Conservation (phyloP, 371 early-diverging fungal genomes). For the Rhizopus microsporus region DNA sequence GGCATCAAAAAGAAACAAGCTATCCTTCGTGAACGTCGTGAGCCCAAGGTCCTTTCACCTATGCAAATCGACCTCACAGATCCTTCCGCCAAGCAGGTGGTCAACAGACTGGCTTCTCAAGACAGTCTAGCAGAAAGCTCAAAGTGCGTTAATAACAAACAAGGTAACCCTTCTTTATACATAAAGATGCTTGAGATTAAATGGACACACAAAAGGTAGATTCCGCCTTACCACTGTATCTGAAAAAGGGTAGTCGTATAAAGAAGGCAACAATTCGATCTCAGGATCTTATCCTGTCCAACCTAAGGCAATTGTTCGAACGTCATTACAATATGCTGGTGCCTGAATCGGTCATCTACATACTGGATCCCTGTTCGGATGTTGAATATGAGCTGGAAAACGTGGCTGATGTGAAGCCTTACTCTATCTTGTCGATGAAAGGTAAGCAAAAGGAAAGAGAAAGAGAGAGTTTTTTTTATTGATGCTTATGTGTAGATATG, state of each 20-base stretch:
- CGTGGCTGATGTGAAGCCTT: constrained; percentile 52
- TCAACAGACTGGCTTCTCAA: too few relatives aligned
- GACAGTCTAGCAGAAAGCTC: too few relatives aligned
- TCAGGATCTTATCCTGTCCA: constrained; percentile 36
- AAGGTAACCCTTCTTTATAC: too few relatives aligned
- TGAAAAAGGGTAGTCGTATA: constrained; percentile 51
- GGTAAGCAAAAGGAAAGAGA: constrained; percentile 24
- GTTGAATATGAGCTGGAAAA: constrained; percentile 68
- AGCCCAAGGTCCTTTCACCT: constrained; percentile 6
- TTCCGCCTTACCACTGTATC: constrained; percentile 18
- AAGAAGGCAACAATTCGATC: constrained; percentile 43
- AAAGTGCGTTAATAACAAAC: too few relatives aligned
- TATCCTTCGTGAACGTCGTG: constrained; percentile 35
- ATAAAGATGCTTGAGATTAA: too few relatives aligned
- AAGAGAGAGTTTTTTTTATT: too few relatives aligned
- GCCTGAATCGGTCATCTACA: constrained; percentile 40
- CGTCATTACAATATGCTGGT: background rate
- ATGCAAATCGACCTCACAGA: constrained; percentile 1
- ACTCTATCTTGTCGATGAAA: constrained; percentile 55
- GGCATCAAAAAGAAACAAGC: constrained; percentile 58
- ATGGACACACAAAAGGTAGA: background rate
- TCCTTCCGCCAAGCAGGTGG: too few relatives aligned
- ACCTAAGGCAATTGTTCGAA: constrained; percentile 43
- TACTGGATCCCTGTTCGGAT: constrained; percentile 50
- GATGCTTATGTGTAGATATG: too few relatives aligned